Evolutionary conservation across 495 filamentous ascomycete species (phyloP).

Genomic region (Daldinia bambusicola): DNA sequence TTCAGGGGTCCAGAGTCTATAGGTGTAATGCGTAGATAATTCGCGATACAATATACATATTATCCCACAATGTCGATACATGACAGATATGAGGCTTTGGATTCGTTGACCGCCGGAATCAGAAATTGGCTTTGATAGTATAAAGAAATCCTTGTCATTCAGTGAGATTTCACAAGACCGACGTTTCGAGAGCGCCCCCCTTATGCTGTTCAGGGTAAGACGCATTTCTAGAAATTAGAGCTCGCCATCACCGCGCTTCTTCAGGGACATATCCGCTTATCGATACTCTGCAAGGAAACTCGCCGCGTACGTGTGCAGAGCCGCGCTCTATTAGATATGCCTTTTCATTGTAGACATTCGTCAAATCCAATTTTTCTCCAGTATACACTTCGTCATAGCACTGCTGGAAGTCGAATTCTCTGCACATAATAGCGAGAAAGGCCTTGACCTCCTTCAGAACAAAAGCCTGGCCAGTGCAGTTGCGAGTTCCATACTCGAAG

Average conservation of each 20-base stretch:
- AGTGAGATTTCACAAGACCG: background rate
- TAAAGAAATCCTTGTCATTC: background rate
- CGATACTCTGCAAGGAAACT: slow-evolving; percentile 43
- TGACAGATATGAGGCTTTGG: background rate
- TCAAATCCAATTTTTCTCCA: slow-evolving; percentile 40
- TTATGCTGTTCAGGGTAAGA: background rate
- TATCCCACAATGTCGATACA: background rate
- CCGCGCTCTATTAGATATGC: slow-evolving; percentile 45
- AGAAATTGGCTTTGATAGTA: background rate
- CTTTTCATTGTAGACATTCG: slow-evolving; percentile 41
- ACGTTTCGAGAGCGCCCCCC: background rate
- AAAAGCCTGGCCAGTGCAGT: slow-evolving; percentile 65
- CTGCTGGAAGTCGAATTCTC: slow-evolving; percentile 58
- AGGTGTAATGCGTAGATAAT: background rate
- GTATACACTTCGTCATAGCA: slow-evolving; percentile 46
- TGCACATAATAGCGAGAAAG: slow-evolving; percentile 56
- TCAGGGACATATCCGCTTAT: slow-evolving; percentile 35
- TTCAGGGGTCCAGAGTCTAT: background rate
- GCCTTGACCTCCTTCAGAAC: slow-evolving; percentile 59
- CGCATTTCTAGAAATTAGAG: background rate
- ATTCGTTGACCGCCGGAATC: background rate
- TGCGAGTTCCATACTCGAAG: slow-evolving; percentile 61
- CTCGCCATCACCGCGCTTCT: slow-evolving; percentile 1
- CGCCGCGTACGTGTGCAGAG: slow-evolving; percentile 42
- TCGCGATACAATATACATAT: background rate